These are phyloP conservation scores for Rubia peregrina DNA, from an alignment of 305 asterid genomes.

Conservation along the genomic window DNA sequence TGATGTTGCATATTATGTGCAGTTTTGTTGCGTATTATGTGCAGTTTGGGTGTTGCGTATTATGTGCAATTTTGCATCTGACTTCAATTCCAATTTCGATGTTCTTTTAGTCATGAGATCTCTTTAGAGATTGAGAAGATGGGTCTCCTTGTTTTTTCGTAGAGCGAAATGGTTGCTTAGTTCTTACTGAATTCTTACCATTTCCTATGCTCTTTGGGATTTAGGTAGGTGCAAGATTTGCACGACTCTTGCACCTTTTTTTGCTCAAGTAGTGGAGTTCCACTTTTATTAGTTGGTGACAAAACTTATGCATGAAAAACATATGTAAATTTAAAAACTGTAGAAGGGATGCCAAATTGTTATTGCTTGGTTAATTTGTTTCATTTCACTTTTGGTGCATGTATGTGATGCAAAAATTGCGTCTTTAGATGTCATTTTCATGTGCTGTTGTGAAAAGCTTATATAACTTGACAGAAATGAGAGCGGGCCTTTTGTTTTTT, in stretches of 20 bases:
- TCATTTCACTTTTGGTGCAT: no score
- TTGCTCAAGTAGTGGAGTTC: not conserved
- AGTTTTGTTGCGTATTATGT: not conserved
- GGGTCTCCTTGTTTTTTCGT: not conserved
- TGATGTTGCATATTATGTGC: not conserved
- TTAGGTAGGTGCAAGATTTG: no score
- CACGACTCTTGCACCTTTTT: not conserved
- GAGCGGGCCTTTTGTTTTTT: not conserved
- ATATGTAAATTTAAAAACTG: not conserved
- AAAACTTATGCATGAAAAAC: not conserved
- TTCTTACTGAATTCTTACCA: not conserved
- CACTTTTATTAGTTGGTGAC: not conserved
- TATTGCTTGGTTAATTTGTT: not conserved
- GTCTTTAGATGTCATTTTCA: no score
- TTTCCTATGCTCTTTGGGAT: not conserved
- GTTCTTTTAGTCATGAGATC: not conserved
- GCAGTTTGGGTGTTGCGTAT: not conserved
- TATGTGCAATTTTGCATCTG: not conserved
- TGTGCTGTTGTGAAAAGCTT: no score
- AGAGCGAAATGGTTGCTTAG: not conserved
- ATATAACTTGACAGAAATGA: not conserved
- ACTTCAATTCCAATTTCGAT: not conserved
- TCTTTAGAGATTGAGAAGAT: no score
- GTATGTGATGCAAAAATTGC: not conserved
- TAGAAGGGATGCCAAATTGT: not conserved